Evolutionary conservation across 1,284 basidiomycete species (phyloP).

Genomic region (Boletus smithii): DNA sequence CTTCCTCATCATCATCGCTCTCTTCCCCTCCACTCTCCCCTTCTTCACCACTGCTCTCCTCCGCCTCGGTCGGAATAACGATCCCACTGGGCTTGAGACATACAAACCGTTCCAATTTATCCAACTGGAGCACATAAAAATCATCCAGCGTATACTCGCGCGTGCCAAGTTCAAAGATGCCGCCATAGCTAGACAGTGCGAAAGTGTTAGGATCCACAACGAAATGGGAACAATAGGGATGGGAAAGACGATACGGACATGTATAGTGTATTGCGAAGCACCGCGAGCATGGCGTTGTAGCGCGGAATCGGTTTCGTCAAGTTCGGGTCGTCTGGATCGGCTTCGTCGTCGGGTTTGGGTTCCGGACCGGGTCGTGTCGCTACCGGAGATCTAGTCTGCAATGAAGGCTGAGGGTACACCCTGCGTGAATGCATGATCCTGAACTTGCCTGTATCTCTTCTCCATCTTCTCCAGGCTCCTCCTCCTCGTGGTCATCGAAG

Average conservation of each 20-base stretch:
- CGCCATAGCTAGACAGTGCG: conserved; percentile 64
- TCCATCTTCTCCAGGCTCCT: conserved; percentile 29
- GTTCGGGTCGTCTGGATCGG: conserved; percentile 70
- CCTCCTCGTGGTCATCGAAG: conserved; percentile 30
- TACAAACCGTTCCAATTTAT: conserved; percentile 75
- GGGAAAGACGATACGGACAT: conserved; percentile 49
- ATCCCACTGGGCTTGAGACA: conserved; percentile 68
- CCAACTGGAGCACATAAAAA: conserved; percentile 73
- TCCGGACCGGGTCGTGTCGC: neutral
- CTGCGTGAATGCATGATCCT: neutral
- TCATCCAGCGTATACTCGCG: conserved; percentile 86
- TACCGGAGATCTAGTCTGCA: conserved; percentile 3
- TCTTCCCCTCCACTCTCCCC: conserved; percentile 51
- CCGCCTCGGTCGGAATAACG: conserved; percentile 60
- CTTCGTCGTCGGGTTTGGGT: conserved; percentile 26
- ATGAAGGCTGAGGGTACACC: neutral
- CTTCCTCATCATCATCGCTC: conserved; percentile 45
- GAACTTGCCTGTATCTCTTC: conserved; percentile 27
- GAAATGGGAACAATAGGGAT: neutral
- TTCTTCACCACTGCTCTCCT: conserved; percentile 58
- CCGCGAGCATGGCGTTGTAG: conserved; percentile 92
- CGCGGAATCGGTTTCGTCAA: conserved; percentile 69
- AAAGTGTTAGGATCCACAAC: neutral
- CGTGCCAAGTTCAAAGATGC: conserved; percentile 78
- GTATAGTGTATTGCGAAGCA: conserved; percentile 82